Conservation (phyloP, 305 asterid species). For the Fraxinus xanthoxyloides region DNA sequence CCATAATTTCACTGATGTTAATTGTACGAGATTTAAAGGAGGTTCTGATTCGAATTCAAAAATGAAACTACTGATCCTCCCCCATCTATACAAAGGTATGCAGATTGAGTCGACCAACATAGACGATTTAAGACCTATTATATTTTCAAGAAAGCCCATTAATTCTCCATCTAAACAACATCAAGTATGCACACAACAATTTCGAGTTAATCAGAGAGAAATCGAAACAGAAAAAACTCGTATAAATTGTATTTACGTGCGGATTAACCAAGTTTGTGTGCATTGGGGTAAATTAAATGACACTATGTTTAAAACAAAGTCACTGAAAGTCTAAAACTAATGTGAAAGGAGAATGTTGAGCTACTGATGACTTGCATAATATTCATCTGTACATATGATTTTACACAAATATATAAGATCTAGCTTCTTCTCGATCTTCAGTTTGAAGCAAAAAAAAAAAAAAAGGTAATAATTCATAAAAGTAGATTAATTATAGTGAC, state of each 20-base stretch:
- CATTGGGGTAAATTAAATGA: not conserved
- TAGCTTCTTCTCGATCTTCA: not conserved
- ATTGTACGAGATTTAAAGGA: too few species aligned
- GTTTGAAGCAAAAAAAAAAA: not conserved
- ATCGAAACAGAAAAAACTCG: too few species aligned
- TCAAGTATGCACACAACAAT: not conserved
- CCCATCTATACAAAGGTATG: not conserved
- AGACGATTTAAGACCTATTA: not conserved
- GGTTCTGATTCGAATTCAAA: not conserved
- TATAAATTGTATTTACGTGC: too few species aligned
- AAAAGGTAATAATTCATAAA: not conserved
- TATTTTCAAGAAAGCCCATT: not conserved
- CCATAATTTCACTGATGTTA: too few species aligned
- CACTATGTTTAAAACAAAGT: not conserved
- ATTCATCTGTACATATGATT: not conserved
- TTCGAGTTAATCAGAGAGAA: not conserved
- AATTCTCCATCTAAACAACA: not conserved
- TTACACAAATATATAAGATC: not conserved
- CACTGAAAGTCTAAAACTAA: not conserved
- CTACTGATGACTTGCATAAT: not conserved
- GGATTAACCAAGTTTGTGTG: not conserved
- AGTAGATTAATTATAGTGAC: not conserved
- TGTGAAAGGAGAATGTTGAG: not conserved
- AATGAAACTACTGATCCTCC: not conserved
- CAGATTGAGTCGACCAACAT: not conserved